Percentiles rank a stretch among this genome's conserved stretches.
These are phyloP conservation scores for Panaeolus papilionaceus DNA, from an alignment of 768 basidiomycete genomes.

Conservation along the genomic window DNA sequence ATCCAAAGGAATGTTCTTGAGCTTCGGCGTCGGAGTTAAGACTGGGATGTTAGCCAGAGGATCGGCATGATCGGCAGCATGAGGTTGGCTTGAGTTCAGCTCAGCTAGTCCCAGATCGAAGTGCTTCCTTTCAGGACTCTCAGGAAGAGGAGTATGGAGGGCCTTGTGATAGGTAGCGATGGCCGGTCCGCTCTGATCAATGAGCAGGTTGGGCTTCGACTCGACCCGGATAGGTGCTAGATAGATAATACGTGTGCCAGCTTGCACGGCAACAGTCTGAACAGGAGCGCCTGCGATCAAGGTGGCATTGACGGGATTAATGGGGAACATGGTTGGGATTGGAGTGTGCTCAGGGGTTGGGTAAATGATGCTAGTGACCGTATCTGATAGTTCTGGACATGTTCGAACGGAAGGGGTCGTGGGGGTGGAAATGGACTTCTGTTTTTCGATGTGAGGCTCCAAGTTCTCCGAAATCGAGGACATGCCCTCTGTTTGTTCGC, in stretches of 20 bases:
- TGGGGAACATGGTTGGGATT: not conserved
- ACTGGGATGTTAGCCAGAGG: conserved; percentile 9
- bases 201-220: conserved; percentile 23
- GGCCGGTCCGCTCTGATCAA: conserved; percentile 22
- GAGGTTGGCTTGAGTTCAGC: not conserved
- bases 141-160: conserved; percentile 44
- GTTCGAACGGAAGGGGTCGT: not conserved
- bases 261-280: not conserved
- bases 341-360: not conserved
- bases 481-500: conserved; percentile 5
- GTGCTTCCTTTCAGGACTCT: conserved; percentile 37
- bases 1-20: conserved; percentile 18
- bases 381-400: conserved; percentile 2
- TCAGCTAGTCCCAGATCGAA: conserved; percentile 22
- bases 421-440: conserved; percentile 11
- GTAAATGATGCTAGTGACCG: conserved; percentile 6
- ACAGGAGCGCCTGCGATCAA: conserved; percentile 9
- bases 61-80: not conserved
- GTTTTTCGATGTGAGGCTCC: not conserved
- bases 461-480: conserved; percentile 8
- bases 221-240: conserved; percentile 39
- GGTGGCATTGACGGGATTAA: not conserved
- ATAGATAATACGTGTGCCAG: conserved; percentile 21
- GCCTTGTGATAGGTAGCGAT: conserved; percentile 39
- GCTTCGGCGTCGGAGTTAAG: conserved; percentile 16